These are phyloP conservation scores for Brassica incana DNA, from an alignment of 345 rosid genomes.

Conservation along the genomic window DNA sequence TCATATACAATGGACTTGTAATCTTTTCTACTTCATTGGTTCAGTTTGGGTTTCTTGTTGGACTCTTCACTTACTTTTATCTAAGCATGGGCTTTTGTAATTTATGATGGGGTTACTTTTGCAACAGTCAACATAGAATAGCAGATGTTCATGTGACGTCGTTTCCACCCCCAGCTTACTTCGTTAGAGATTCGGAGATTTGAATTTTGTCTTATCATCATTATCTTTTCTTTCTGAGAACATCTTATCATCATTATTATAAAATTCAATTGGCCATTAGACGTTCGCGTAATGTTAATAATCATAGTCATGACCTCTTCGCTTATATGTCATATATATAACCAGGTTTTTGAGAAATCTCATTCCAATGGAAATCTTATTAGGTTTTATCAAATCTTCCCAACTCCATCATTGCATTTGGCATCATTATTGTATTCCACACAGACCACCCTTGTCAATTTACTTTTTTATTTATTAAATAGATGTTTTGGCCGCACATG, in stretches of 20 bases:
- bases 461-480: neutral
- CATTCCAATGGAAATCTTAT: neutral
- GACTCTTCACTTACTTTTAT: neutral
- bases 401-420: constrained; percentile 11
- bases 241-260: neutral
- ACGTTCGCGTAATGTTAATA: neutral
- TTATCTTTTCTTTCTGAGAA: too few species aligned
- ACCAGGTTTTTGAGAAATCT: constrained; percentile 4
- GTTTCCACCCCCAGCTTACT: neutral
- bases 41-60: neutral
- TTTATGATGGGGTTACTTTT: neutral
- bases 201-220: too few species aligned
- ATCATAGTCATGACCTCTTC: neutral
- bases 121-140: neutral
- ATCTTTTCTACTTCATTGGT: neutral
- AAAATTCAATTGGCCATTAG: neutral
- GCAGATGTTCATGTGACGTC: neutral
- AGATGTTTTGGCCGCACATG: too few species aligned
- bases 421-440: neutral
- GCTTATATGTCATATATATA: neutral
- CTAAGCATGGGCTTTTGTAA: neutral
- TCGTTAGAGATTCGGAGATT: neutral
- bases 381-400: neutral
- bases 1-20: neutral
- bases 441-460: neutral